phyloP scores from a whole-genome alignment of 2,329 filamentous ascomycete genomes.

The Penicillium olsonii region DNA sequence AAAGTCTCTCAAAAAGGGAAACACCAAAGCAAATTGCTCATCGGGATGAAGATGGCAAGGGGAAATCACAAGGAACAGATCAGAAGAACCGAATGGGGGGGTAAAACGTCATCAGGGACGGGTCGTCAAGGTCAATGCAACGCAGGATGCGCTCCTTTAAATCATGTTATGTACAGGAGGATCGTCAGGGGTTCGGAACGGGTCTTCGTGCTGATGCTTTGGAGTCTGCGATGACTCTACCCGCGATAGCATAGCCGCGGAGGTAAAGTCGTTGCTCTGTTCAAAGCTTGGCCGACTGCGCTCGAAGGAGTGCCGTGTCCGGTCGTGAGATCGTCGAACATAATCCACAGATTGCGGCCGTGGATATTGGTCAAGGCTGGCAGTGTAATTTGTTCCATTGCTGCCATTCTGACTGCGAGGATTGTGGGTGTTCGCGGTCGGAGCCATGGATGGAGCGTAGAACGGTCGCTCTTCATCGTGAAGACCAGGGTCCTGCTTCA shows the following conservation, averaged over 20 bases:
- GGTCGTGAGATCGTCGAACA: constrained; percentile 74
- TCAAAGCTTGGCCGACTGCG: constrained; percentile 81
- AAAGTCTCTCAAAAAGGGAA: constrained; percentile 30
- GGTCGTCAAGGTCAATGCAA: constrained; percentile 31
- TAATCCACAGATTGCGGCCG: constrained; percentile 63
- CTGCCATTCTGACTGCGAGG: constrained; percentile 85
- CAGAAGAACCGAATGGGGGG: constrained; percentile 34
- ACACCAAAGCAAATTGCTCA: constrained; percentile 26
- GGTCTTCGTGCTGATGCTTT: constrained; percentile 33
- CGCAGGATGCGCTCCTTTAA: constrained; percentile 25
- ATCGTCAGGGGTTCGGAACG: constrained; percentile 36
- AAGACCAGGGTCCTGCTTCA: constrained; percentile 64
- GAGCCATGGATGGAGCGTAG: constrained; percentile 85
- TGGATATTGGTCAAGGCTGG: constrained; percentile 47
- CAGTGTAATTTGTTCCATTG: constrained; percentile 88
- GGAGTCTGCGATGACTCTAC: constrained; percentile 68
- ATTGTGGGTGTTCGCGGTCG: constrained; percentile 75
- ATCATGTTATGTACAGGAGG: constrained; percentile 33
- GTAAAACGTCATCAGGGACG: constrained; percentile 28
- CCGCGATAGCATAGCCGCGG: constrained; percentile 78
- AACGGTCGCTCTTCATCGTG: constrained; percentile 90
- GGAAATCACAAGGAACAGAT: constrained; percentile 24
- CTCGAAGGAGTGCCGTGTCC: constrained; percentile 84
- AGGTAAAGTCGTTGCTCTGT: constrained; percentile 86
- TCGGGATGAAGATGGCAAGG: constrained; percentile 18